Evolutionary conservation across 805 yeast genomes (phyloP).

Genomic region (Candida parachauliodes): DNA sequence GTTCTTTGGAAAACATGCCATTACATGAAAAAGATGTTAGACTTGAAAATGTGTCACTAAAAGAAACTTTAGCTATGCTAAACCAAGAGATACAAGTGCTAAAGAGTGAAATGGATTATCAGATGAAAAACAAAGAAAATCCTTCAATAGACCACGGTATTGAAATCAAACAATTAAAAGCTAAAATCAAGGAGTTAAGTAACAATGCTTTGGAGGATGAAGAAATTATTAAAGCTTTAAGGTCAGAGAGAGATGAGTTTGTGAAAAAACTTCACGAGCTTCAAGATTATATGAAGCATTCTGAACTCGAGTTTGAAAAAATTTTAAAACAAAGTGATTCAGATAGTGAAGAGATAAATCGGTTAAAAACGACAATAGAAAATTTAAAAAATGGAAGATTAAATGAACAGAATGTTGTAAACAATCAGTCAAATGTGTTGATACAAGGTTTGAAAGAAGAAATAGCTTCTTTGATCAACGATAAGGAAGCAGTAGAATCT

Average conservation of each 20-base stretch:
- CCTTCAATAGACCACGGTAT: not conserved
- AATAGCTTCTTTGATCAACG: not conserved
- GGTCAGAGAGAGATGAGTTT: constrained; percentile 1
- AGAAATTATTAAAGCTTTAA: not conserved
- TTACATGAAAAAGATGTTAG: constrained; percentile 7
- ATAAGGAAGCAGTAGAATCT: not conserved
- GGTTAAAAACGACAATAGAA: constrained; percentile 1
- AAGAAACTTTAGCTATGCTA: constrained; percentile 2
- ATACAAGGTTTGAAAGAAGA: not conserved
- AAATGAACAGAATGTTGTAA: not conserved
- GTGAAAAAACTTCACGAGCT: not conserved
- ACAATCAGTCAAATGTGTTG: not conserved
- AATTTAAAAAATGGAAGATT: not conserved
- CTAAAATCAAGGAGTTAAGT: not conserved
- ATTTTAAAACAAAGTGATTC: constrained; percentile 1
- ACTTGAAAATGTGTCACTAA: constrained; percentile 9
- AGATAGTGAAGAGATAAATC: not conserved
- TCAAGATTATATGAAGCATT: constrained; percentile 3
- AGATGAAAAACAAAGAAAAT: constrained; percentile 1
- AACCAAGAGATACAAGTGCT: constrained; percentile 3
- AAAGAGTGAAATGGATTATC: not conserved
- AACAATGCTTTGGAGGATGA: not conserved
- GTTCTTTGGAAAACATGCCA: constrained; percentile 10
- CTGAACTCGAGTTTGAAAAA: constrained; percentile 7
- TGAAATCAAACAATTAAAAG: constrained; percentile 3